Base-by-base conservation (phyloP, 2,329 filamentous ascomycete genomes). In the Phialocephala sp. region DNA sequence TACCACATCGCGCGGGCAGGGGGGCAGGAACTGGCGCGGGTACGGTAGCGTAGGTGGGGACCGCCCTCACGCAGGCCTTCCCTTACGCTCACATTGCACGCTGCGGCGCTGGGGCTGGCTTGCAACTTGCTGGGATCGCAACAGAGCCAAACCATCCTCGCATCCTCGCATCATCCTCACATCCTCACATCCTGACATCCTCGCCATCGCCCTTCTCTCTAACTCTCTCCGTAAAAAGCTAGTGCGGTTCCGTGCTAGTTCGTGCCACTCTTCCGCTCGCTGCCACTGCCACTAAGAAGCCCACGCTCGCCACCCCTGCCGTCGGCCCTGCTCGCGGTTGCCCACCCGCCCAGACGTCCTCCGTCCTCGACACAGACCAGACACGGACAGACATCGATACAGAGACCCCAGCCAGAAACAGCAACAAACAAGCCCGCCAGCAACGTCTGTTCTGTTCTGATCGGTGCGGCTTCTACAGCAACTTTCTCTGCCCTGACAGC, bases 261-360 rank as follows among this genome's bases (percentile, higher is more conserved):
- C 37, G 37, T 14, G 11, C 37, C 37, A 41, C 37, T 41, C 37
- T 41, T 41, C 12, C 37, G 12, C 15, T 18, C 37, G 37, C 45
- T 20, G 45, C 18, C 45, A 20, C 18, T 8, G 45, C 45, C 45
- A 50, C 45, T 50, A 50, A 50, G n/a, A 22, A 22, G 45, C 22
- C 45, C 45, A 50, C 45, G 45, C 45, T 50, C 45, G 22, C 11
- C 20, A 14, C 4, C 36, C 36, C 24, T 32, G 27, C 6, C 27
- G 27, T 11, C 36, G 9, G 41, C 57, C 20, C 58, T 56, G 54
- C 18, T 41, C 6, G 27, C 27, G 3, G 27, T 52, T 45, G 52
- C 62, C 27, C 43, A 58, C 68, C 60, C 52, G 18, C 35, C 52
- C 14, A 56, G 24, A 32, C 52, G 32, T 55, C 20, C n/a, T 24